Conservation (phyloP, 2,329 filamentous ascomycete genomes). For the Apiospora pterosperma region DNA sequence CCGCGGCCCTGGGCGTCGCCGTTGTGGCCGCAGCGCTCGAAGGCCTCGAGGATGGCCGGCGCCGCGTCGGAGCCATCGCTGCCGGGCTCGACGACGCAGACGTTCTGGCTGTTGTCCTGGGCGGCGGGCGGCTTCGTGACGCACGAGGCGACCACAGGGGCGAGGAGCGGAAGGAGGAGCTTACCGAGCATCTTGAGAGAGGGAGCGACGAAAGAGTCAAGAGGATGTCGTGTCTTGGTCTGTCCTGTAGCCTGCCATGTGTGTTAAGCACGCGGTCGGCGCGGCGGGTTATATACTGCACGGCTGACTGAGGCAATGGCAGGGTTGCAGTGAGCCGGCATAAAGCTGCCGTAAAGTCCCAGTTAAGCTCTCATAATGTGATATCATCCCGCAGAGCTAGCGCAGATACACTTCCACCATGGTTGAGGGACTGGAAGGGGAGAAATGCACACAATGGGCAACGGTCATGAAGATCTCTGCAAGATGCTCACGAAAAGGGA, state of each 20-base stretch:
- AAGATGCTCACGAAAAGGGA: not conserved
- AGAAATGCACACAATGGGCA: not conserved
- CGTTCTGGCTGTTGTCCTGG: not conserved
- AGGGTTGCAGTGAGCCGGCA: not conserved
- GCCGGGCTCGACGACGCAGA: conserved; percentile 25
- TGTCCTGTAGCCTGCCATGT: not conserved
- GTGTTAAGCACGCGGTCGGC: not conserved
- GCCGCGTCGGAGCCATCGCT: conserved; percentile 19
- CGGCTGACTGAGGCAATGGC: not conserved
- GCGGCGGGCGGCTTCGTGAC: not conserved
- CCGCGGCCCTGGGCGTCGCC: conserved; percentile 15
- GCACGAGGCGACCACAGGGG: not conserved
- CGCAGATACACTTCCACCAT: not conserved
- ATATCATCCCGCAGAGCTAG: not conserved
- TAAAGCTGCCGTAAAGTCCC: not conserved
- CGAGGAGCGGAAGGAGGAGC: not conserved
- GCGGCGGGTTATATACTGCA: not conserved
- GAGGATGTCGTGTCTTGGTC: not conserved
- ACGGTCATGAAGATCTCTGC: not conserved
- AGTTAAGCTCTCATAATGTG: not conserved
- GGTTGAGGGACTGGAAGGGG: not conserved
- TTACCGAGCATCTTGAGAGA: not conserved
- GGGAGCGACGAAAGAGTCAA: not conserved
- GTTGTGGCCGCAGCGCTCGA: conserved; percentile 36
- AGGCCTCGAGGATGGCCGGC: conserved; percentile 44